phyloP scores from a whole-genome alignment of 1,284 basidiomycete species.

The Taiwanofungus camphoratus region DNA sequence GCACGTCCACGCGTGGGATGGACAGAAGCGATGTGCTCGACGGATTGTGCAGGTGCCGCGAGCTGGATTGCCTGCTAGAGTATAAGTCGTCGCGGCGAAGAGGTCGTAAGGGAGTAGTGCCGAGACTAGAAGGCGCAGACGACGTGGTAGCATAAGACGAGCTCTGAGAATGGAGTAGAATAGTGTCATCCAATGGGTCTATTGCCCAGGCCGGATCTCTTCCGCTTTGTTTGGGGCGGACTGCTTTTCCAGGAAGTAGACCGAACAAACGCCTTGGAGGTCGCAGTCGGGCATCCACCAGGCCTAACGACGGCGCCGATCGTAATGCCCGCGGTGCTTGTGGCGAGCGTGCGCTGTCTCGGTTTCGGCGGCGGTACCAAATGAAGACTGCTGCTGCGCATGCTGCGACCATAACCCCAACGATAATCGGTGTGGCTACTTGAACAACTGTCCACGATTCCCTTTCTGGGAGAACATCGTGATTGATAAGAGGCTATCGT shows the following conservation, averaged over 20 bases:
- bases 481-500: too few species aligned
- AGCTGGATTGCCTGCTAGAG: not conserved
- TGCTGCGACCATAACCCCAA: conserved; percentile 11
- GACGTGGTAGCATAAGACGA: not conserved
- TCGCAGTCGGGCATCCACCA: conserved; percentile 8
- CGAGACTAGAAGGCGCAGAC: not conserved
- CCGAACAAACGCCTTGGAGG: conserved; percentile 14
- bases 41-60: not conserved
- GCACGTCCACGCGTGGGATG: not conserved
- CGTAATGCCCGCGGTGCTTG: not conserved
- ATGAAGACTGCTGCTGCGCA: conserved; percentile 12
- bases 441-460: conserved; percentile 14
- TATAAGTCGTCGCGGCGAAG: not conserved
- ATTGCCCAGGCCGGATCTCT: conserved; percentile 15
- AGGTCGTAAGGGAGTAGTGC: not conserved
- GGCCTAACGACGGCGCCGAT: conserved; percentile 1
- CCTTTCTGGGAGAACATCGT: too few species aligned
- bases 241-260: conserved; percentile 14
- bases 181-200: conserved; percentile 7
- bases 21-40: conserved; percentile 1
- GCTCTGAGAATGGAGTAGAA: not conserved
- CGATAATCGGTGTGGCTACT: conserved; percentile 16
- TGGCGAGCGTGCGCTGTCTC: not conserved
- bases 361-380: conserved; percentile 13
- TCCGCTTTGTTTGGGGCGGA: conserved; percentile 1